Evolutionary conservation across 2,329 filamentous ascomycete genomes (phyloP), one percentile per base, ranked within the genome.

Genomic region (Periconia sp.): DNA sequence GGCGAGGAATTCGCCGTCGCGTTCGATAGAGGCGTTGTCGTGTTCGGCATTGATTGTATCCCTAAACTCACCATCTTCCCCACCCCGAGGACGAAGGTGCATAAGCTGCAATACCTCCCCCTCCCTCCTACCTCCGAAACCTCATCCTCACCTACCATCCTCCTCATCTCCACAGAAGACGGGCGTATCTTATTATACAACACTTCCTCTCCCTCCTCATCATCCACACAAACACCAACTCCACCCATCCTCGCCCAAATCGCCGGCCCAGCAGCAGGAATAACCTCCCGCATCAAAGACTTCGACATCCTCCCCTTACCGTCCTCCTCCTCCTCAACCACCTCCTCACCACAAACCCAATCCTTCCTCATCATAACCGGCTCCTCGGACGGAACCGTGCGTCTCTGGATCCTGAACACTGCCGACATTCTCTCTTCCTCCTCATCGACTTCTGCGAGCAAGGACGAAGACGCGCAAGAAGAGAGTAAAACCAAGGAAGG

Each of bases 21-120:
- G 0, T 97, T 97, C 68, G 93, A 97, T 71, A 82, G 90, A 60
- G 92, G 94, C 45, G 83, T 88, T 7, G 81, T 94, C 30, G 84
- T 96, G 0, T 97, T 94, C 69, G 91, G 91, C 57, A 90, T 94
- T 79, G 91, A 97, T 70, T 94, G 90, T 56, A 87, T 86, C 57
- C 88, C 91, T 2, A 89, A 84, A 68, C 93, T 89, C 70, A 85
- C 86, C 61, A 80, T 94, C 45, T 78, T 90, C 68, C 83, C 88
- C 13, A 78, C 82, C 41, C 83, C 85, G 1, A 79, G 80, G 61
- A 92, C 86, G 17, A 97, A 97, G 77, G 78, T 97, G 20, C 92
- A 97, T 69, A 85, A 93, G 66, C 81, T 97, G 59, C 79, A 79
- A 53, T 96, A 96, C 71, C 66, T 96, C 20, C 69, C 80, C 8